Evolutionary conservation across 73 alveolate genomes (phyloP).

Genomic region (Paramecium sexaurelia): DNA sequence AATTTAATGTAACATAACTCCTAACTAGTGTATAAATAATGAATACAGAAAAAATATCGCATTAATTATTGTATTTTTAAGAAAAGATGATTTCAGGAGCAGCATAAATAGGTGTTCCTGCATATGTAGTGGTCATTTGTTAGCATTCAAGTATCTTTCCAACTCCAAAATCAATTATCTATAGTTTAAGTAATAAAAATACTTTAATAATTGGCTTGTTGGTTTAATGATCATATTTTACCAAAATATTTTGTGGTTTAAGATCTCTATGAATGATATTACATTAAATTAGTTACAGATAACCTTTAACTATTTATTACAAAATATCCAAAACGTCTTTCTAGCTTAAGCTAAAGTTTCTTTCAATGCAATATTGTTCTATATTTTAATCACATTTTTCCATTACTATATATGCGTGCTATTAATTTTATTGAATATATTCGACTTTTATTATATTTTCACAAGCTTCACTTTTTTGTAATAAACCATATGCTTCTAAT

Average conservation of each 20-base stretch:
- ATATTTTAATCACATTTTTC: neutral
- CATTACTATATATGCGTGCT: neutral
- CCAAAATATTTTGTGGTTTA: neutral
- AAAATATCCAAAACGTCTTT: neutral
- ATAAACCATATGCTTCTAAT: neutral
- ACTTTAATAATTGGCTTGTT: neutral
- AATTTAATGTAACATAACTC: neutral
- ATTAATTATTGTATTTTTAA: neutral
- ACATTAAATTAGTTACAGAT: neutral
- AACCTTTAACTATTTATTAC: neutral
- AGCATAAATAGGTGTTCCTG: neutral
- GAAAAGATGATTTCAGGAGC: neutral
- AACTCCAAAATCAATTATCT: conserved; percentile 19
- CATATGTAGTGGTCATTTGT: neutral
- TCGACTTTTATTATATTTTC: neutral
- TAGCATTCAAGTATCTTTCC: neutral
- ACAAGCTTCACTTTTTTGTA: neutral
- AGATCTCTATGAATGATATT: neutral
- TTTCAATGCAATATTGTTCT: neutral
- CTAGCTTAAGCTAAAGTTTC: neutral
- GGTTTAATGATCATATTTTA: neutral
- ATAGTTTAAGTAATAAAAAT: neutral
- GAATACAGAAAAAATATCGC: neutral
- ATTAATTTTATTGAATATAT: neutral
- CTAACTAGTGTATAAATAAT: neutral